Conservation (phyloP, 352 stramenopile species). For the Pythium utonaiense region DNA sequence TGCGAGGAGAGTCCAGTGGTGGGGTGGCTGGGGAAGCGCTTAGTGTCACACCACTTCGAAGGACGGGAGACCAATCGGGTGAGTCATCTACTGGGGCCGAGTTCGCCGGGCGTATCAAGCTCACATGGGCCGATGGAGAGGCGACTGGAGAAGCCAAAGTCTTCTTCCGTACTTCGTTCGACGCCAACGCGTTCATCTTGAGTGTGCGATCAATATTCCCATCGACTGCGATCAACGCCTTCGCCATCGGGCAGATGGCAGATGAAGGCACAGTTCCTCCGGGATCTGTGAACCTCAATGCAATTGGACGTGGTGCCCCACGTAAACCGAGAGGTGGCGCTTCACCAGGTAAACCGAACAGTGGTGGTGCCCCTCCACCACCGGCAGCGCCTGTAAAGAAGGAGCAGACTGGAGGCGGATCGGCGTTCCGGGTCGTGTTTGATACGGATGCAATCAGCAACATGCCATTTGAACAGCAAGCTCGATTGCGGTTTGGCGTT, state of each 20-base stretch:
- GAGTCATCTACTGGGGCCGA: constrained; percentile 7
- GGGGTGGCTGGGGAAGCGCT: constrained; percentile 3
- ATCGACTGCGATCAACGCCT: constrained; percentile 2
- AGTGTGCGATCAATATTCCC: background rate
- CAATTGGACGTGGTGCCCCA: background rate
- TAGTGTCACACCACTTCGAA: constrained; percentile 7
- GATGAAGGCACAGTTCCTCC: background rate
- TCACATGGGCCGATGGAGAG: constrained; percentile 25
- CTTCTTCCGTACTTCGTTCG: constrained; percentile 13
- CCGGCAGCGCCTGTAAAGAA: constrained; percentile 7
- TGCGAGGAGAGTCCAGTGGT: constrained; percentile 19
- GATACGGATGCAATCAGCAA: constrained; percentile 9
- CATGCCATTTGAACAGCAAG: constrained; percentile 17
- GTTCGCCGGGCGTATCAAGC: constrained; percentile 24
- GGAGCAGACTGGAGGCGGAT: background rate
- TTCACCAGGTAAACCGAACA: background rate
- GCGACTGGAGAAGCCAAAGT: constrained; percentile 23
- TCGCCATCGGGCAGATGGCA: background rate
- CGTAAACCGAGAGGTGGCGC: background rate
- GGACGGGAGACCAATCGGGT: background rate
- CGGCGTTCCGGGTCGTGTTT: constrained; percentile 9
- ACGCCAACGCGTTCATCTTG: constrained; percentile 22
- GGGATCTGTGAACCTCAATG: background rate
- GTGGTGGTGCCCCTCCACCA: background rate
- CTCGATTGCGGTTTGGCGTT: constrained; percentile 9